Base-by-base conservation (phyloP, 495 filamentous ascomycete species). In the Penicillium argentinense region DNA sequence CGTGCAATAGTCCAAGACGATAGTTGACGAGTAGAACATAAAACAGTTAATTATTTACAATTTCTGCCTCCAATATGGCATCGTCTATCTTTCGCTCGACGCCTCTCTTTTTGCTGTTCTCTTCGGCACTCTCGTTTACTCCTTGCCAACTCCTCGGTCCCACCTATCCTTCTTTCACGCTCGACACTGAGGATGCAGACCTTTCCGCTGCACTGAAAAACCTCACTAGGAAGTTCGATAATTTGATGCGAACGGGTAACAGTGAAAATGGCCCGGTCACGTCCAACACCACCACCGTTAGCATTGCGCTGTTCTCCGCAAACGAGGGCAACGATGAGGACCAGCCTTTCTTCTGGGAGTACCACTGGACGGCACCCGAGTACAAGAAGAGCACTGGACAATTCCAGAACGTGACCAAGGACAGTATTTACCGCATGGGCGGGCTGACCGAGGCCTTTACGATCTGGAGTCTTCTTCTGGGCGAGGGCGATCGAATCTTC, bases 251-350 rank as follows among this genome's bases (percentile, higher is more conserved):
- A 19, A 45, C 39, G 0, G 18, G 26, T 9, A 56, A 19, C 4
- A 50, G 56, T 14, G 17, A 30, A 11, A 36, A 59, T 25, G 56
- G 59, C 3, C 29, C 37, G 4, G 40, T 54, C 14, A 50, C 49
- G 9, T 44, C 48, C 16, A 60, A 66, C 8, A 62, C 54, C 14
- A 62, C 54, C 19, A 77, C 74, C 7, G 79, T 74, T 62, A 72
- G 72, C 39, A 57, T 79, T n/a, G 66, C 74, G 22, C 47, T 82
- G 2, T 80, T 78, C 63, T 78, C 74, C 17, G 62, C 69, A 1
- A 66, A 66, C 37, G 32, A 68, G 16, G 51, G 60, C 28, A 48
- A 29, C 22, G 45, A 47, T 17, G 28, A 29, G 14, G 57, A 66
- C 11, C 47, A 64, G 4, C 66, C 72, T 2, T 36, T 74, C 21